Evolutionary conservation across 768 basidiomycete species (phyloP), one percentile per base, ranked within the genome.

Genomic region (Rhizopogon vulgaris): DNA sequence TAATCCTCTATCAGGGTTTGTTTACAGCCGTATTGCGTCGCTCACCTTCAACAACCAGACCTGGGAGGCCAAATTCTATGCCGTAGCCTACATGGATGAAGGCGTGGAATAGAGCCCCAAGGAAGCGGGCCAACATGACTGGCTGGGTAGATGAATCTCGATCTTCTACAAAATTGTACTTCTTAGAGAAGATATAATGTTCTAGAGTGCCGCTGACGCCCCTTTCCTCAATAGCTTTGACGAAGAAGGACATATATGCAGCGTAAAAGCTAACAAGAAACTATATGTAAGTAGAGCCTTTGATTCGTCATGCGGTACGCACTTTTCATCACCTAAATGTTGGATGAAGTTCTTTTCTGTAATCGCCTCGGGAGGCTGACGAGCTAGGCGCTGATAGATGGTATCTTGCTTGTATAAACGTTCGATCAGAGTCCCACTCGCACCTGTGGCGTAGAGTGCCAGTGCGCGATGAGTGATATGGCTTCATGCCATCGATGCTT

Each of bases 1-100:
- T 49, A 40, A 14, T 6, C 10, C 38, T 36, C 9, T 60, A 67
- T 30, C 28, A 38, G 69, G 71, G 38, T 70, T 62, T 3, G 52
- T 9, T 77, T 75, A 56, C 83, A 81, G 14, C 85, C 57, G 53
- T 75, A 10, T 32, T 11, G 2, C 32, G 11, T 34, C 2, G 12
- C 52, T n/a, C 47, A 81, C 82, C 83, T 71, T 85, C 82, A 4
- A 75, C 76, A 1, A 79, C 61, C 54, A 82, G 66, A 0, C 81
- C 83, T 7, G 76, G 77, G 28, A 84, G 38, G 5, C 72, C 72
- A 49, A 84, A 84, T 61, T 84, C 84, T 3, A 73, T 57, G 4
- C 81, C 83, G 62, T 78, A 76, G 3, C 79, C 82, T 4, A 68
- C 53, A 60, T 84, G 79, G 40, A 85, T 83, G 43, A 83, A 42